phyloP scores from a whole-genome alignment of 306 rosid genomes.

The Macrotyloma uniflorum region DNA sequence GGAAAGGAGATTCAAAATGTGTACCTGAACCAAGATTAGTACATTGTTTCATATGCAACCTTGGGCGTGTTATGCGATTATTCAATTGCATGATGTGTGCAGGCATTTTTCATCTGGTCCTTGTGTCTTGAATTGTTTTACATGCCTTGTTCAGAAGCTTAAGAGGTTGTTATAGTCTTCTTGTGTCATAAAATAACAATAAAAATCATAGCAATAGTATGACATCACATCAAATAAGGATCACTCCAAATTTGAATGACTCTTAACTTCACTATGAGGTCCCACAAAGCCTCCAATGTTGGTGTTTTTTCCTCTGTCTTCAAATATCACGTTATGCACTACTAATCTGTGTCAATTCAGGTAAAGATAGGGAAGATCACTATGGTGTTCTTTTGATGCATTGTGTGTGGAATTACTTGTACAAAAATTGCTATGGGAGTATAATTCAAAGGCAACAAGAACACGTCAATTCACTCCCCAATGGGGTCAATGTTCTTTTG shows the following conservation, averaged over 20 bases:
- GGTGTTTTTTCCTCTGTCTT: not conserved
- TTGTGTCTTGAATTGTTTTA: not conserved
- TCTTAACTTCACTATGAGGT: constrained; percentile 90
- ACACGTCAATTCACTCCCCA: not conserved
- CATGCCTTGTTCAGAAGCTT: not conserved
- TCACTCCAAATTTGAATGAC: constrained; percentile 22
- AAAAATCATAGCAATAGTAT: not conserved
- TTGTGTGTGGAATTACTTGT: not conserved
- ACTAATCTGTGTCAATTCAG: not conserved
- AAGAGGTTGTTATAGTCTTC: not conserved
- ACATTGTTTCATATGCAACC: not conserved
- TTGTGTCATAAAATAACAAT: not conserved
- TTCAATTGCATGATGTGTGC: constrained; percentile 21
- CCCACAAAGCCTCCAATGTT: constrained; percentile 74
- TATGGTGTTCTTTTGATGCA: not conserved
- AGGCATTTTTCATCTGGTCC: not conserved
- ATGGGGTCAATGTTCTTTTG: not conserved
- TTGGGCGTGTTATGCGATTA: constrained; percentile 22
- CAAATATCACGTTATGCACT: not conserved
- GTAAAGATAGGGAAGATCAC: not conserved
- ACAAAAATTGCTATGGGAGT: not conserved
- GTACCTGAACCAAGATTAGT: constrained; percentile 11
- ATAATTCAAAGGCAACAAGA: not conserved
- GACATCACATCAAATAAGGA: not conserved
- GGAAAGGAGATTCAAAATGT: not conserved